A percentile compares a stretch with the other conserved stretches of the same genome.
These are phyloP conservation scores for Penicillium sp. DNA, from an alignment of 2,329 filamentous ascomycete genomes.

Conservation along the genomic window DNA sequence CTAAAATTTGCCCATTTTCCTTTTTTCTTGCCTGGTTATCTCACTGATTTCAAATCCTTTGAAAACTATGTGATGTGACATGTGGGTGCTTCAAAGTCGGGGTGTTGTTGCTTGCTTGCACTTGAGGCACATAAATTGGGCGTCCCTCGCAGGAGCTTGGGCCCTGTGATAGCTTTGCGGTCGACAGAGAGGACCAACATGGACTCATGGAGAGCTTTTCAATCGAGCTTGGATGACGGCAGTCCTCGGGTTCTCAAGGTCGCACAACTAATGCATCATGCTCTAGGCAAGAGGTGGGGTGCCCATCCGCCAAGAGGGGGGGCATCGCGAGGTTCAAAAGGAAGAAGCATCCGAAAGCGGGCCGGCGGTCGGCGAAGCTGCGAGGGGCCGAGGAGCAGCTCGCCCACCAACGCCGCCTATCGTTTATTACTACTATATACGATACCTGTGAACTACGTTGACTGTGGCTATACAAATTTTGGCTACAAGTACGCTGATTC, in stretches of 20 bases:
- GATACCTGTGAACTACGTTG: neutral
- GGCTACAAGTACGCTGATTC: neutral
- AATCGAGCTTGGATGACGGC: slow-evolving; percentile 18
- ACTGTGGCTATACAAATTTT: neutral
- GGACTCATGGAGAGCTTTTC: slow-evolving; percentile 8
- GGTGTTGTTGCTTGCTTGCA: slow-evolving; percentile 16
- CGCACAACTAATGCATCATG: slow-evolving; percentile 1
- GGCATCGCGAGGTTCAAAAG: neutral
- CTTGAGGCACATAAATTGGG: slow-evolving; percentile 16
- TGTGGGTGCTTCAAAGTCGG: slow-evolving; percentile 13
- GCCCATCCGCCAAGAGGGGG: neutral
- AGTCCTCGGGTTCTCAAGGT: slow-evolving; percentile 2
- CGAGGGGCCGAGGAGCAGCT: neutral
- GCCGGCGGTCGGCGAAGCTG: slow-evolving; percentile 2
- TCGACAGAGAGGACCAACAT: slow-evolving; percentile 1
- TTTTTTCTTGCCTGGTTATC: neutral
- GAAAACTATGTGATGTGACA: slow-evolving; percentile 24
- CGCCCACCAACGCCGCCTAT: neutral
- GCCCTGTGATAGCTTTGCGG: slow-evolving; percentile 12
- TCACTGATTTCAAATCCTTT: neutral
- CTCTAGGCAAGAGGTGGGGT: neutral
- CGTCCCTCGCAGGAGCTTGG: slow-evolving; percentile 18
- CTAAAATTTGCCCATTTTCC: neutral
- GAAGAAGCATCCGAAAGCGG: neutral
- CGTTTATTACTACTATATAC: neutral